Conservation (phyloP, 495 filamentous ascomycete genomes). For the Penicillium maclennaniae region DNA sequence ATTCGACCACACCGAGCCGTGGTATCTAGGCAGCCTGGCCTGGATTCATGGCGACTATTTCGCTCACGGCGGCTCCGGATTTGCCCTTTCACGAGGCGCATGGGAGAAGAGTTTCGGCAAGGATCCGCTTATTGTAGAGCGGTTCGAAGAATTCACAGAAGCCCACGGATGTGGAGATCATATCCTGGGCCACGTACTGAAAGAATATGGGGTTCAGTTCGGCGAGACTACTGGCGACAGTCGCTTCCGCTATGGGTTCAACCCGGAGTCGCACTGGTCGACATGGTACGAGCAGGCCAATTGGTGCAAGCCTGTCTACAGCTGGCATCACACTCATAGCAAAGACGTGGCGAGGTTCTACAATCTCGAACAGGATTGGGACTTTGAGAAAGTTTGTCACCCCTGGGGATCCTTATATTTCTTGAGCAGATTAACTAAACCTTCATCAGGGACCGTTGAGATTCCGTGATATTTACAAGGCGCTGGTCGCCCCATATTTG, state of each 20-base stretch:
- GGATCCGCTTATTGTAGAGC: slow-evolving; percentile 28
- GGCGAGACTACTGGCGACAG: slow-evolving; percentile 31
- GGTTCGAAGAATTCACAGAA: slow-evolving; percentile 32
- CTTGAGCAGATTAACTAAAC: neutral
- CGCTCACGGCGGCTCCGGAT: slow-evolving; percentile 59
- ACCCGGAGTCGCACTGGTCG: slow-evolving; percentile 37
- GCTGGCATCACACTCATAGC: slow-evolving; percentile 44
- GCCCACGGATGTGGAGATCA: slow-evolving; percentile 48
- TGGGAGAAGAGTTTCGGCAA: slow-evolving; percentile 38
- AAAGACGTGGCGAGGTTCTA: slow-evolving; percentile 28
- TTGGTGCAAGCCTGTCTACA: slow-evolving; percentile 49
- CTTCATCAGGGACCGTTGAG: slow-evolving; percentile 12
- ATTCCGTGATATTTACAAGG: slow-evolving; percentile 24
- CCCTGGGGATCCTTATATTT: neutral
- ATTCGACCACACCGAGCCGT: slow-evolving; percentile 40
- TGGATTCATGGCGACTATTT: slow-evolving; percentile 44
- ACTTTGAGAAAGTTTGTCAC: slow-evolving; percentile 16
- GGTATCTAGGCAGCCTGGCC: slow-evolving; percentile 52
- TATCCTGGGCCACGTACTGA: slow-evolving; percentile 46
- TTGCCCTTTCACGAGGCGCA: slow-evolving; percentile 50
- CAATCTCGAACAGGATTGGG: slow-evolving; percentile 19
- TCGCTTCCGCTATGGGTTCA: slow-evolving; percentile 47
- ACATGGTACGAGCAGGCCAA: slow-evolving; percentile 27
- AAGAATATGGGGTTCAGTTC: slow-evolving; percentile 41
- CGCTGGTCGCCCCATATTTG: slow-evolving; percentile 17